Conservation (phyloP, 306 rosid species). For the Neltuma alba region DNA sequence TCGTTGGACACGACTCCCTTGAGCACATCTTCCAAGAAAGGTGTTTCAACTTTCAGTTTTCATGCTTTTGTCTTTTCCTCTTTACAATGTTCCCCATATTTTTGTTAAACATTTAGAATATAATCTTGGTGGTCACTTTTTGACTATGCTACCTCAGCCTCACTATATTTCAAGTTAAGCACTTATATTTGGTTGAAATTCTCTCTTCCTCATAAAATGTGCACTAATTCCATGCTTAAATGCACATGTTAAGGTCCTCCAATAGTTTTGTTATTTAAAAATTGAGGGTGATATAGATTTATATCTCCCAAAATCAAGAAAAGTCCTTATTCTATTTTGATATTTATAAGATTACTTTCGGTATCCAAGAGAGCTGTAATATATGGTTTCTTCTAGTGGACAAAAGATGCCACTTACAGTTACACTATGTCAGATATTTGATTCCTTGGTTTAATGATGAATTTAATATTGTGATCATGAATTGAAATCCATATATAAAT, state of each 20-base stretch:
- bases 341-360: background rate
- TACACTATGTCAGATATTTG: background rate
- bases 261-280: background rate
- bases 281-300: background rate
- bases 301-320: background rate
- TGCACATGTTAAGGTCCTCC: background rate
- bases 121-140: background rate
- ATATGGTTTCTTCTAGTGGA: background rate
- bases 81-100: background rate
- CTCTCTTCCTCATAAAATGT: background rate
- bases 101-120: background rate
- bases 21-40: constrained; percentile 44
- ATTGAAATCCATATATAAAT: background rate
- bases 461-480: background rate
- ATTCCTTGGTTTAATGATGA: background rate
- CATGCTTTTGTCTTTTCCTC: constrained; percentile 7
- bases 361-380: background rate
- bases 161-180: background rate
- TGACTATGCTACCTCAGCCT: too few species aligned
- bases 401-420: background rate
- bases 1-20: constrained; percentile 31
- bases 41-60: constrained; percentile 35
- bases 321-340: background rate
- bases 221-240: background rate
- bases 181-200: background rate